Percentiles rank a stretch among this genome's conserved stretches.
Conservation (phyloP, 1,284 basidiomycete genomes). For the Coriolopsis trogii region DNA sequence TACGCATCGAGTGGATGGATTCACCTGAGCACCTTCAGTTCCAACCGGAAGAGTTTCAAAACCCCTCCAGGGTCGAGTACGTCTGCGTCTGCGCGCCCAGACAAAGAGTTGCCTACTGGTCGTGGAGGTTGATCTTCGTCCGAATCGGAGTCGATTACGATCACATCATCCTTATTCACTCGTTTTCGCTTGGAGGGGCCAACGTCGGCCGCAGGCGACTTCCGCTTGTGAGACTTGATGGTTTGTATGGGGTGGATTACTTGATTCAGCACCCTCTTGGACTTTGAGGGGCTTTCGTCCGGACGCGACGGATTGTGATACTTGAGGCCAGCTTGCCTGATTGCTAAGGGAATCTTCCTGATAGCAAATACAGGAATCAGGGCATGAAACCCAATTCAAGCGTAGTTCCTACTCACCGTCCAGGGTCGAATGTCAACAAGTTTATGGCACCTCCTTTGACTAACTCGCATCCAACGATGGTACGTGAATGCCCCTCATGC, state of each 20-base stretch:
- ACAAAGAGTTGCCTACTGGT: not conserved
- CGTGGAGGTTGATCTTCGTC: conserved; percentile 28
- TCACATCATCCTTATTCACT: conserved; percentile 36
- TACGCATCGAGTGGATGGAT: conserved; percentile 26
- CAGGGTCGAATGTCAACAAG: conserved; percentile 79
- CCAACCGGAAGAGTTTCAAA: conserved; percentile 54
- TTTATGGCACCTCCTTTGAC: conserved; percentile 57
- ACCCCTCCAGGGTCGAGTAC: conserved; percentile 38
- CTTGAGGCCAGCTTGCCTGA: conserved; percentile 41
- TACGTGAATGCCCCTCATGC: conserved; percentile 83
- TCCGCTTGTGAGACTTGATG: conserved; percentile 29
- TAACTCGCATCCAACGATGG: conserved; percentile 81
- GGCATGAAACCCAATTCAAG: not conserved
- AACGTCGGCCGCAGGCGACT: conserved; percentile 14
- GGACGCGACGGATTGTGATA: conserved; percentile 12
- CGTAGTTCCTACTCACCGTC: conserved; percentile 50
- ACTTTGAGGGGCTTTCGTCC: not conserved
- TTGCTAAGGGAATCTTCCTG: conserved; percentile 23
- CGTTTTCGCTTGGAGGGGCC: conserved; percentile 33
- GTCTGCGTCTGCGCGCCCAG: conserved; percentile 8
- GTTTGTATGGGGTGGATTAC: conserved; percentile 25
- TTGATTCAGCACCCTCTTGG: conserved; percentile 22
- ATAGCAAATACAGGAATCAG: conserved; percentile 4
- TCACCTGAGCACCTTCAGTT: conserved; percentile 49
- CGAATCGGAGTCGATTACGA: conserved; percentile 41